Conservation (phyloP, 2,329 filamentous ascomycete genomes). For the Diaporthe nobilis region DNA sequence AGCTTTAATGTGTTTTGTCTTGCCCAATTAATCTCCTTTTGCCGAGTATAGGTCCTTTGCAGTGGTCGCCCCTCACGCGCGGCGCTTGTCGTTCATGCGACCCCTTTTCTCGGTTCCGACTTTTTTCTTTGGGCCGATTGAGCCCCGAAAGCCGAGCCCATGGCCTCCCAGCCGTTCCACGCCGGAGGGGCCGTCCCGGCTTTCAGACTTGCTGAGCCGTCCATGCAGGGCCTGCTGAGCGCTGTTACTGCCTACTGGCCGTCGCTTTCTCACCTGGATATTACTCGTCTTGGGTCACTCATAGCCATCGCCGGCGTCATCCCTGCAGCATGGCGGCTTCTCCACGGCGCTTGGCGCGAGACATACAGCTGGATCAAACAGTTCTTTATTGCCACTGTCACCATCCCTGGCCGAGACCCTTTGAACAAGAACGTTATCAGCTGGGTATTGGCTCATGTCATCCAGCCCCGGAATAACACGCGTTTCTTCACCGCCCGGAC, state of each 20-base stretch:
- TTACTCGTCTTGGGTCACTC: constrained; percentile 60
- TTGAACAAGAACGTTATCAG: constrained; percentile 61
- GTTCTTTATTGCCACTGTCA: constrained; percentile 61
- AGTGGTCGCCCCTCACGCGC: background rate
- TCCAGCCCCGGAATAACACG: constrained; percentile 53
- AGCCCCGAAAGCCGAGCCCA: constrained; percentile 32
- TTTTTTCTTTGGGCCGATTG: constrained; percentile 17
- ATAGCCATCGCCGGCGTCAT: constrained; percentile 60
- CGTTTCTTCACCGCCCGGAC: constrained; percentile 61
- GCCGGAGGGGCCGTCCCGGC: constrained; percentile 39
- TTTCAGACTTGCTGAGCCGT: constrained; percentile 28
- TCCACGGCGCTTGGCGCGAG: constrained; percentile 54
- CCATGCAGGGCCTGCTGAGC: background rate
- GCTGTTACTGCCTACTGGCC: constrained; percentile 30
- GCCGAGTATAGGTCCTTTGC: background rate
- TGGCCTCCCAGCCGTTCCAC: constrained; percentile 42
- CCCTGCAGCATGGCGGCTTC: constrained; percentile 56
- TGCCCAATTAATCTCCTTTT: background rate
- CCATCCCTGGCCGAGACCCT: constrained; percentile 59
- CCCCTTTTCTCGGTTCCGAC: constrained; percentile 34
- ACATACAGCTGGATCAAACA: constrained; percentile 57
- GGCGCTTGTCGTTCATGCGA: constrained; percentile 32
- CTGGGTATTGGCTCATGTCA: constrained; percentile 59
- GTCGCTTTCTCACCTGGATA: constrained; percentile 50
- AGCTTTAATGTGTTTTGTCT: constrained; percentile 15